These are phyloP conservation scores for Acorus gramineus DNA, from an alignment of 106 monocot species.

Conservation along the genomic window DNA sequence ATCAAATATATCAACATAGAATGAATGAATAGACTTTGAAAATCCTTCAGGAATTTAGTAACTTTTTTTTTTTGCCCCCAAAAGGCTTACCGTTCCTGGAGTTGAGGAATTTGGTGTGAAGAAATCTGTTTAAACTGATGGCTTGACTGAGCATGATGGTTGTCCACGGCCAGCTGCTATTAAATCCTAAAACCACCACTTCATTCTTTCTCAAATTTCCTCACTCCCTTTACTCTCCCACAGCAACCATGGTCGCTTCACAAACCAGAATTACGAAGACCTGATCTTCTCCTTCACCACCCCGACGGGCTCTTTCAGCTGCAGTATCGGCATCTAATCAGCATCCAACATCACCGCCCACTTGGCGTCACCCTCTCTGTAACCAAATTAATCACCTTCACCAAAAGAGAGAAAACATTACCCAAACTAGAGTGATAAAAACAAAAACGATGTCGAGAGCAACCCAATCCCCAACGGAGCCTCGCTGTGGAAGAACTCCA, in stretches of 20 bases:
- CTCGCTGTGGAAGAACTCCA: conserved; percentile 4
- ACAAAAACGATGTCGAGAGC: neutral
- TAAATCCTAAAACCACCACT: too few species aligned
- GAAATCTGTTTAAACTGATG: conserved; percentile 67
- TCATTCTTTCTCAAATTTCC: too few species aligned
- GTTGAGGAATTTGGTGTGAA: conserved; percentile 45
- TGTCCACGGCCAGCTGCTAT: conserved; percentile 45
- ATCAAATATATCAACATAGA: conserved; percentile 1
- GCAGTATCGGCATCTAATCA: too few species aligned
- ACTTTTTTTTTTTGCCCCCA: too few species aligned
- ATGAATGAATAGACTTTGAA: neutral
- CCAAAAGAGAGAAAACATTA: neutral
- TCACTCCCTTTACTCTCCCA: too few species aligned
- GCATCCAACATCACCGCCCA: too few species aligned
- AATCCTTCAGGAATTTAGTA: neutral
- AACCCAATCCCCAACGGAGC: neutral
- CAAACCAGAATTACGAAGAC: too few species aligned
- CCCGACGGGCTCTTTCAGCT: too few species aligned
- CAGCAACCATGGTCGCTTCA: too few species aligned
- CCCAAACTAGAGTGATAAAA: neutral
- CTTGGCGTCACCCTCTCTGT: neutral
- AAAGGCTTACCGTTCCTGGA: conserved; percentile 45
- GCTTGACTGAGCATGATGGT: conserved; percentile 22
- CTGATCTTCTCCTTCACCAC: too few species aligned
- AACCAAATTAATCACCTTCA: neutral